These are phyloP conservation scores for Haplosporangium gracile DNA, from an alignment of 192 early-diverging fungal genomes.

Conservation along the genomic window DNA sequence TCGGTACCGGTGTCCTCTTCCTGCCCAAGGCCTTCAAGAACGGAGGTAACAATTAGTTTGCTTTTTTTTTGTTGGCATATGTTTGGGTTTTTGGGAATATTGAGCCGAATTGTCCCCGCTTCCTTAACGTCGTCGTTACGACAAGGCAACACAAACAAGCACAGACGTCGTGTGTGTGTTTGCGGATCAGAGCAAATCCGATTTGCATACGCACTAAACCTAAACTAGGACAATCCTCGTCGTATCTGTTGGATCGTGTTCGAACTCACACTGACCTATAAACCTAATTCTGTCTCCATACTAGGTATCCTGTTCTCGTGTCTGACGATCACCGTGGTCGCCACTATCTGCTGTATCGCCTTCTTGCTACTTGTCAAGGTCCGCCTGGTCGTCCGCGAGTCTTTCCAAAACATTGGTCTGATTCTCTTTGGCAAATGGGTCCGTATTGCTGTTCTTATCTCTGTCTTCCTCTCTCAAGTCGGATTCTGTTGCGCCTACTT, in stretches of 20 bases:
- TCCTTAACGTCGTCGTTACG: not conserved
- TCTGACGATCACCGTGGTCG: conserved; percentile 66
- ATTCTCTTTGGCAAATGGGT: conserved; percentile 72
- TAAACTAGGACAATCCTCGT: not conserved
- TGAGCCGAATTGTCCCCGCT: not conserved
- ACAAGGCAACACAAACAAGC: not conserved
- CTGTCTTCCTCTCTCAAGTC: conserved; percentile 70
- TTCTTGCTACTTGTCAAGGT: conserved; percentile 78
- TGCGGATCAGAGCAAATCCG: conserved; percentile 4
- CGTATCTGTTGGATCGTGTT: not conserved
- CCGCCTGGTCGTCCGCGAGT: conserved; percentile 68
- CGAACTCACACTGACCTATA: not conserved
- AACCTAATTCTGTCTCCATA: conserved; percentile 58
- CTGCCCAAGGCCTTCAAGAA: conserved; percentile 56
- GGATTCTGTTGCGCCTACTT: conserved; percentile 94
- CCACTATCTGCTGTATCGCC: conserved; percentile 71
- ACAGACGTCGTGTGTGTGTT: not conserved
- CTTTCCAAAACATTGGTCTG: conserved; percentile 78
- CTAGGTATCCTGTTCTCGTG: conserved; percentile 75
- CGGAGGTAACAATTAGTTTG: conserved; percentile 3
- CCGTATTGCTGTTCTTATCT: conserved; percentile 68
- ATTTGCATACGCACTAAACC: not conserved
- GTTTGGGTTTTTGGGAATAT: not conserved
- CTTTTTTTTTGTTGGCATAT: conserved; percentile 14
- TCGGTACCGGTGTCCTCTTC: conserved; percentile 67